Evolutionary conservation across 169 alveolate genomes (phyloP), one percentile per base, ranked within the genome.

Genomic region (Plasmodium inui): DNA sequence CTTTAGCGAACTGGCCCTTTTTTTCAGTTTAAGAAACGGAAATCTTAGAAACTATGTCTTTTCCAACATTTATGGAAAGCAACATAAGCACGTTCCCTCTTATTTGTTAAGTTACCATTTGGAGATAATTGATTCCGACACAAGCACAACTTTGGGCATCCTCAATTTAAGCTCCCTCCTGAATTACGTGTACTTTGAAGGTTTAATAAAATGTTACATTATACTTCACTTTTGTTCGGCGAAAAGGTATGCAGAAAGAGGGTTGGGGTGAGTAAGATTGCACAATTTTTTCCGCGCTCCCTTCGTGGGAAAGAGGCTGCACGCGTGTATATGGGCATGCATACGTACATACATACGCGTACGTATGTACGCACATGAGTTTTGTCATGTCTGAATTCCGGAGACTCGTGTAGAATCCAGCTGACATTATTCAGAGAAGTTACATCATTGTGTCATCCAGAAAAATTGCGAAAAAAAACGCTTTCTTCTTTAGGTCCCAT

Each of bases 1-100:
- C 30, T 88, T 88, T 28, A 88, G 90, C 41, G 94, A 88, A 79
- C 26, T 88, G 28, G 70, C 94, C 12, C 94, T 88, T 79, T 88
- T 78, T 79, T 88, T 88, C 41, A 88, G 94, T 30, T 80, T 88
- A 57, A 88, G 50, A 34, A 76, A 78, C 28, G 61, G 53, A 57
- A 80, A 57, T 78, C 30, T 88, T 19, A 26, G 94, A 50, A 88
- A 88, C 82, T 88, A 88, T 55, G 82, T 88, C 39, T 88, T 88
- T 80, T 57, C 94, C 14, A 78, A 79, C 41, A 88, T 88, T 57
- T 88, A 88, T 88, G 74, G 50, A 37, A 73, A 57, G 12, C 94
- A 88, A 32, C 46, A 78, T 30, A 44, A 88, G 34, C 61, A 78
- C 50, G 19, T 88, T 34, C 94, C 94, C 9, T 55, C 55, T 79